These are phyloP conservation scores for Clonostachys sp. DNA, from an alignment of 2,329 filamentous ascomycete species.

Conservation along the genomic window DNA sequence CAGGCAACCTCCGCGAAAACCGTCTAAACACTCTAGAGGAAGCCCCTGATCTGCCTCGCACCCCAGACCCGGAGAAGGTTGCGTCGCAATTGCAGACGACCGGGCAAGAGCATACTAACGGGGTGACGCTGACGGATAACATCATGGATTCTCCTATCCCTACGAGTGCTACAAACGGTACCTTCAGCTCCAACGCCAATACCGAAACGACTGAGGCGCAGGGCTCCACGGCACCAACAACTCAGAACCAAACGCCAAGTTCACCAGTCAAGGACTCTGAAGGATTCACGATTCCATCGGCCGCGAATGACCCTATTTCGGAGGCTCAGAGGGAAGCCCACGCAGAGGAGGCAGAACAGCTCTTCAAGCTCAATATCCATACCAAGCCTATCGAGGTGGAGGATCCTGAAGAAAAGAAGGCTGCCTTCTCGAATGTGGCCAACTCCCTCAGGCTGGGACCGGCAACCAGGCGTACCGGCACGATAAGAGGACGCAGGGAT, in stretches of 20 bases:
- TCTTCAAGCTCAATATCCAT: conserved; percentile 77
- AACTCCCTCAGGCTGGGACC: conserved; percentile 65
- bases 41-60: conserved; percentile 36
- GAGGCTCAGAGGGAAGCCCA: conserved; percentile 64
- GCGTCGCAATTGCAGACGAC: conserved; percentile 13
- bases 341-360: conserved; percentile 55
- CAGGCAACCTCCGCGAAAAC: conserved; percentile 52
- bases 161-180: conserved; percentile 40
- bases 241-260: conserved; percentile 5
- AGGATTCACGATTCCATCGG: conserved; percentile 69
- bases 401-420: conserved; percentile 68
- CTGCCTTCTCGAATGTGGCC: conserved; percentile 70
- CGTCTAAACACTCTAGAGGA: conserved; percentile 55
- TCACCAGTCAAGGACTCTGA: conserved; percentile 62
- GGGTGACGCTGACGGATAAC: conserved; percentile 24
- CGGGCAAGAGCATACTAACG: conserved; percentile 38
- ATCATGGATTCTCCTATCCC: conserved; percentile 24
- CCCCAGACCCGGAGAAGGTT: conserved; percentile 16
- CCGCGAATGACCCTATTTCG: conserved; percentile 61
- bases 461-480: conserved; percentile 67
- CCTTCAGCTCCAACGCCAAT: conserved; percentile 37
- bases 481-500: conserved; percentile 82
- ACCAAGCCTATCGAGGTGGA: conserved; percentile 75
- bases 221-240: too few relatives aligned
- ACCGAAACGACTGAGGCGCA: neutral